Evolutionary conservation across 2,329 filamentous ascomycete genomes (phyloP).

Genomic region (Lecanicillium sp.): DNA sequence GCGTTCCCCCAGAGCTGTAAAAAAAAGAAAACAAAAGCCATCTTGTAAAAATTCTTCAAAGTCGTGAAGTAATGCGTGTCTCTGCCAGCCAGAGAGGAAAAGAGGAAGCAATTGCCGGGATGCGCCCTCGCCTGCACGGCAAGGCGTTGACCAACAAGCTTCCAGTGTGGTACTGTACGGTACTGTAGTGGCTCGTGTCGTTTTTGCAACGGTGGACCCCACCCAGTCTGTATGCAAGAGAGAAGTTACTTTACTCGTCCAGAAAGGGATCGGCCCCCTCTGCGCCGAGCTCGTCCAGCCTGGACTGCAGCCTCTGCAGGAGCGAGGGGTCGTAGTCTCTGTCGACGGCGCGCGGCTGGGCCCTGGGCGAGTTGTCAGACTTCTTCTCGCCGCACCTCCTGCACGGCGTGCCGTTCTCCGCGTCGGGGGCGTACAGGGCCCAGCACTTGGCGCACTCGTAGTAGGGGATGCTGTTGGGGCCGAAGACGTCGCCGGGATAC

Average conservation of each 20-base stretch:
- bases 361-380: constrained; percentile 53
- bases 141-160: too few species aligned
- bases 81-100: too few species aligned
- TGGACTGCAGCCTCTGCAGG: constrained; percentile 50
- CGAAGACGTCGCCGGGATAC: constrained; percentile 61
- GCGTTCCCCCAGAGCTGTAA: too few species aligned
- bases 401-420: constrained; percentile 50
- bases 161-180: too few species aligned
- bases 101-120: too few species aligned
- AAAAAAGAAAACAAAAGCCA: too few species aligned
- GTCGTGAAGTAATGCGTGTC: too few species aligned
- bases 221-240: too few species aligned
- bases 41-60: too few species aligned
- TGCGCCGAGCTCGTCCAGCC: constrained; percentile 41
- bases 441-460: constrained; percentile 60
- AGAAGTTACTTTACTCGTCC: not conserved
- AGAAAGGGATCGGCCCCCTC: not conserved
- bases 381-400: constrained; percentile 54
- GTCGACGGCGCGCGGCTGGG: constrained; percentile 54
- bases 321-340: constrained; percentile 57
- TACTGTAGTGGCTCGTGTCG: too few species aligned
- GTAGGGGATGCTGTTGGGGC: constrained; percentile 43
- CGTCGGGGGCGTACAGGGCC: constrained; percentile 46
- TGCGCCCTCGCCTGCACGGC: too few species aligned
- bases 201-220: too few species aligned